These are phyloP conservation scores for Salvia rosmarinus DNA, from an alignment of 257 asterid genomes.

Conservation along the genomic window DNA sequence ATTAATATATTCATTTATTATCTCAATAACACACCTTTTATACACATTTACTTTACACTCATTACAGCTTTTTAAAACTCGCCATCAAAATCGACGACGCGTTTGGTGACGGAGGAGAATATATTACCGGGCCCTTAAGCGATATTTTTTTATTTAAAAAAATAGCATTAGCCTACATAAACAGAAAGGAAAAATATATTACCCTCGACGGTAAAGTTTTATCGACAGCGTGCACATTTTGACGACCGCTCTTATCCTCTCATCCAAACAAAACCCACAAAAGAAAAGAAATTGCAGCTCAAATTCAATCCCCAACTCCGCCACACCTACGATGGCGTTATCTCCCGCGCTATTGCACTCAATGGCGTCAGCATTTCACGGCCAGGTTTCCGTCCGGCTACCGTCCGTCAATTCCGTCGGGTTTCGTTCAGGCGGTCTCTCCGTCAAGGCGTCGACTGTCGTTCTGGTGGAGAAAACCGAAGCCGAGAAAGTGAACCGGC, in stretches of 20 bases:
- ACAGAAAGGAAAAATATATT: too few relatives aligned
- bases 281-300: slow-evolving; percentile 22
- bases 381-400: slow-evolving; percentile 50
- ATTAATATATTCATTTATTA: too few relatives aligned
- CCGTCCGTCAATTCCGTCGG: slow-evolving; percentile 41
- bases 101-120: too few relatives aligned
- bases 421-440: slow-evolving; percentile 43
- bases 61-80: too few relatives aligned
- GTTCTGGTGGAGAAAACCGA: slow-evolving; percentile 85
- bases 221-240: slow-evolving; percentile 2
- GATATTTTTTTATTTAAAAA: too few relatives aligned
- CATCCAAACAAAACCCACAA: slow-evolving; percentile 31
- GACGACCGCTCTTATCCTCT: slow-evolving; percentile 42
- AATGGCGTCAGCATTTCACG: slow-evolving; percentile 59
- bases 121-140: too few relatives aligned
- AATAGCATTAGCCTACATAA: too few relatives aligned
- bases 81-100: too few relatives aligned
- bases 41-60: too few relatives aligned
- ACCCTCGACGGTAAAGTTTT: too few relatives aligned
- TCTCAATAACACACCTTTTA: too few relatives aligned
- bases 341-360: slow-evolving; percentile 74
- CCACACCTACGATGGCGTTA: slow-evolving; percentile 60
- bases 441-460: slow-evolving; percentile 60
- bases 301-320: slow-evolving; percentile 23
- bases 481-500: slow-evolving; percentile 65